Base-by-base conservation (phyloP, 495 filamentous ascomycete genomes). In the Paragyromitra xinjiangensis region DNA sequence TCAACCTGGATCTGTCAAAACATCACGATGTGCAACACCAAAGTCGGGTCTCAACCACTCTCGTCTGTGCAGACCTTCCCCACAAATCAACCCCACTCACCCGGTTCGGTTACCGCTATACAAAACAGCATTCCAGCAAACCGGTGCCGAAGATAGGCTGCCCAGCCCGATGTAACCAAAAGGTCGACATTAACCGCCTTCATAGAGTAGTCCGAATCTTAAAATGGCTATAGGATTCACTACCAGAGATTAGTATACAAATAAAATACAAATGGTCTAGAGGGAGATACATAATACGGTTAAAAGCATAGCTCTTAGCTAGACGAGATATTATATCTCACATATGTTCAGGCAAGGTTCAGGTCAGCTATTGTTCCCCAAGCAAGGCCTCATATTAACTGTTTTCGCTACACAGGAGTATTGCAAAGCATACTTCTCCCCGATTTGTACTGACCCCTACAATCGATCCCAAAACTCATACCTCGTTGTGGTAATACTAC, bases 261-360 rank as follows among this genome's bases (percentile, higher is more conserved):
- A 99, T 85, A 24, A 93, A 91, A 71, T 88, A 88, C 82, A 89
- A 88, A 74, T 88, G 98, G 26, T 93, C 95, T 53, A 83, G 85
- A 88, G 98, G 94, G 95, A 91, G 95, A 73, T 97, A 96, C 34
- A n/a, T 85, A 73, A 86, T 94, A 55, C 92, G 95, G 81, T 91
- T 95, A 78, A 85, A 85, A 71, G 86, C 97, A 48, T 90, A 98
- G 48, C 94, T 93, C 73, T 87, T 98, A 51, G 88, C 97, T 29
- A 90, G 95, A 83, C 95, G 91, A 99, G 85, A 98, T 95, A 1
- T 94, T 93, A 1, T 95, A 97, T 84, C 89, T 99, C 2, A 94
- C 95, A 29, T 89, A 87, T 84, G 83, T 94, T 77, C 94, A 99
- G 87, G 88, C 90, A 78, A 89, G 63, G 44, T 56, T 26, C 58